phyloP scores from a whole-genome alignment of 2,329 filamentous ascomycete genomes.

The Botrytis tulipae region DNA sequence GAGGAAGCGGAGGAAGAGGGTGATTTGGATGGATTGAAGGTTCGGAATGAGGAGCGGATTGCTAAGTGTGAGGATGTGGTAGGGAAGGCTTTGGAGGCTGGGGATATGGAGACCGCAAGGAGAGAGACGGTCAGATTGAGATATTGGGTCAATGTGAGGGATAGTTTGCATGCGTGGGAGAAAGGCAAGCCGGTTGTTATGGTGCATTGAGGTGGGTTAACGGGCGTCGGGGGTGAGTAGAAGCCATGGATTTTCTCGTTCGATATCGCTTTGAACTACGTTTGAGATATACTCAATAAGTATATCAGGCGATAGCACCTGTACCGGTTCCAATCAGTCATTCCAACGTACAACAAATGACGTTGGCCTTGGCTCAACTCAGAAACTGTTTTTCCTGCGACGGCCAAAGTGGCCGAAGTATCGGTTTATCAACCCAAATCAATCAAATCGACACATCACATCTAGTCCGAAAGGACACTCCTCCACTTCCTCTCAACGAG shows the following conservation, averaged over 20 bases:
- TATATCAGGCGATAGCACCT: neutral
- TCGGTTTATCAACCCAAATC: neutral
- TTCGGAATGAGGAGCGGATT: conserved; percentile 68
- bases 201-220: conserved; percentile 44
- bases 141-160: conserved; percentile 88
- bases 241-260: neutral
- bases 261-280: neutral
- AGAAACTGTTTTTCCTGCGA: neutral
- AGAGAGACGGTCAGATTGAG: conserved; percentile 72
- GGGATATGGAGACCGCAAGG: conserved; percentile 65
- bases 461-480: too few relatives aligned
- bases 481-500: neutral
- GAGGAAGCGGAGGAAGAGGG: conserved; percentile 68
- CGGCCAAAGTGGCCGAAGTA: neutral
- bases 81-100: conserved; percentile 61
- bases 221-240: neutral
- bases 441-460: too few relatives aligned
- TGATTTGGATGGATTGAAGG: conserved; percentile 58
- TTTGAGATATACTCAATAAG: neutral
- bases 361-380: neutral
- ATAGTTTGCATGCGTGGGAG: conserved; percentile 82
- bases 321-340: too few relatives aligned
- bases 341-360: too few relatives aligned
- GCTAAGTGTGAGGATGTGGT: conserved; percentile 59
- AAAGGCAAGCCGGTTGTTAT: conserved; percentile 60